phyloP scores from a whole-genome alignment of 345 rosid species.

The Salix exigua region DNA sequence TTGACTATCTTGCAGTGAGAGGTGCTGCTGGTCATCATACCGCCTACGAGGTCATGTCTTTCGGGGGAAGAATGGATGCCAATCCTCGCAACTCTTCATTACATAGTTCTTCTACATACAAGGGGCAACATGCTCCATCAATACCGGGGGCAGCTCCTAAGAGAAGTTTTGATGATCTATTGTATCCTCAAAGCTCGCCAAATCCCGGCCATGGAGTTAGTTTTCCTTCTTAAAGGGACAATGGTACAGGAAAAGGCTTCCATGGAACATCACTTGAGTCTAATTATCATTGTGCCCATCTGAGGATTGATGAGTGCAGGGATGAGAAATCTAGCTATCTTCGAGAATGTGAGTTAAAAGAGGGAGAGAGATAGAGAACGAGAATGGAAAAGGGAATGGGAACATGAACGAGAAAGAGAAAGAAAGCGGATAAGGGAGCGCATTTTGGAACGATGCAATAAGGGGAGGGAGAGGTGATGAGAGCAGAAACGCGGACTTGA shows the following conservation, averaged over 20 bases:
- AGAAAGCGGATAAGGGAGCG: conserved; percentile 63
- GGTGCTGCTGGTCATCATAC: conserved; percentile 67
- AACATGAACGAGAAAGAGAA: conserved; percentile 28
- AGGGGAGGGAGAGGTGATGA: conserved; percentile 73
- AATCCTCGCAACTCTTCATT: conserved; percentile 64
- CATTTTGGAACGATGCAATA: conserved; percentile 63
- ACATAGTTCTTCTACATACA: conserved; percentile 59
- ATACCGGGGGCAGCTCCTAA: conserved; percentile 89
- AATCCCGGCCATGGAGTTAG: conserved; percentile 99
- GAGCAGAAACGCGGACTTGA: conserved; percentile 69
- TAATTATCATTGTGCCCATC: conserved; percentile 60
- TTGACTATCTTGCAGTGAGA: conserved; percentile 85
- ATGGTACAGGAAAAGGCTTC: conserved; percentile 82
- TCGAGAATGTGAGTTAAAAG: conserved; percentile 86
- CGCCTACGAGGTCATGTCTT: conserved; percentile 63
- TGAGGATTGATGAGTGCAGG: conserved; percentile 70
- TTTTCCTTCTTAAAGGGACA: conserved; percentile 96
- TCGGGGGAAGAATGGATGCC: conserved; percentile 74
- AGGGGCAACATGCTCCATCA: conserved; percentile 70
- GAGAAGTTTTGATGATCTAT: conserved; percentile 72
- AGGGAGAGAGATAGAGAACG: conserved; percentile 73
- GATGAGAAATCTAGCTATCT: conserved; percentile 94
- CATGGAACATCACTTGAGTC: conserved; percentile 60
- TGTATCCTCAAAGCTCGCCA: conserved; percentile 58
- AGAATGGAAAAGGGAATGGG: conserved; percentile 40